These are phyloP conservation scores for Dalbergia cultrata DNA, from an alignment of 306 rosid species.

Conservation along the genomic window DNA sequence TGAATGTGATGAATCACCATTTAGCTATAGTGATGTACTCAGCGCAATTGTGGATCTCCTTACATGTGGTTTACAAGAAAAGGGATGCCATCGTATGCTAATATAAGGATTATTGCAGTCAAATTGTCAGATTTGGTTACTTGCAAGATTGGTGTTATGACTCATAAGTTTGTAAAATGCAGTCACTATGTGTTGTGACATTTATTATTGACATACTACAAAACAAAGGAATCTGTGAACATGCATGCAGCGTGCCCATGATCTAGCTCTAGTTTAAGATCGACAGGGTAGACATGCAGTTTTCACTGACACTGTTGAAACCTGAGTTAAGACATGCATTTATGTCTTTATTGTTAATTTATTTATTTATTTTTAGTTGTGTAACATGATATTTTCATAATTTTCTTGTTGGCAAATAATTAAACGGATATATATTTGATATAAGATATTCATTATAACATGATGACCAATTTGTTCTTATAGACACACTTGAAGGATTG, in stretches of 20 bases:
- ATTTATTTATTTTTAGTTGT: no score
- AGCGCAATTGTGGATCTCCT: conserved; percentile 2
- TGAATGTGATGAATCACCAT: conserved; percentile 1
- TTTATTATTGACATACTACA: background rate
- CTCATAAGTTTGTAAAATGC: background rate
- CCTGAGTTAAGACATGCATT: conserved; percentile 10
- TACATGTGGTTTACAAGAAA: background rate
- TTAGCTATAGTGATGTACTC: background rate
- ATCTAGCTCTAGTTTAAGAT: conserved; percentile 38
- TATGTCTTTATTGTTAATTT: background rate
- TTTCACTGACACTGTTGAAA: conserved; percentile 8
- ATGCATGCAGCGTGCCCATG: conserved; percentile 38
- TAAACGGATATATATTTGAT: no score
- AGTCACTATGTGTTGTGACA: background rate
- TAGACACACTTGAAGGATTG: background rate
- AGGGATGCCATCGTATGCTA: background rate
- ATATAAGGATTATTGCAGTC: background rate
- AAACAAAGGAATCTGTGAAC: conserved; percentile 37
- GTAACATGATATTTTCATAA: no score
- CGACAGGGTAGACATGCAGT: background rate
- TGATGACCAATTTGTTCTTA: background rate
- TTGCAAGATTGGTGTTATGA: background rate
- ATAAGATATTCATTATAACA: no score
- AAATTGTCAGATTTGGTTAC: background rate
- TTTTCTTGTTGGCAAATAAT: no score